Evolutionary conservation across 2,329 filamentous ascomycete species (phyloP), one percentile per base, ranked within the genome.

Genomic region (Clarireedia homoeocarpa): DNA sequence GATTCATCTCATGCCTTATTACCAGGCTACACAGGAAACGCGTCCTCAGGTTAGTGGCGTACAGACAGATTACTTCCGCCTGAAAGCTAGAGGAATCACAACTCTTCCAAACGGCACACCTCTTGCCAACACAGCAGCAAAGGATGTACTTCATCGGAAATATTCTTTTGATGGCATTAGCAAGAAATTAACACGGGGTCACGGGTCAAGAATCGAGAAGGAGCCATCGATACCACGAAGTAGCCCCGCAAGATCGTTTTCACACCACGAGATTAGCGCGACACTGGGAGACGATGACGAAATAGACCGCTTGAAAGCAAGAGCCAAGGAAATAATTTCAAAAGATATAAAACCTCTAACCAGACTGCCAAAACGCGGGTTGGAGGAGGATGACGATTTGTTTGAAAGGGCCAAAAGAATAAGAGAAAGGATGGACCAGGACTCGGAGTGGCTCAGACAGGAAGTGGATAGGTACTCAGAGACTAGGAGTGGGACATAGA

Each of bases 31-130:
- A 10, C 57, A 67, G 20, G 65, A 67, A 38, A 52, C 45, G 17
- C 60, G 62, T 20, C 59, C 56, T 24, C 65, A 66, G 49, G 46
- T 62, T 6, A 71, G 65, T 54, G 68, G 68, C 4, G 67, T 70
- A 5, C 60, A 67, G 39, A 69, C 67, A 3, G 68, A 71, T 55
- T 71, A 71, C 53, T 71, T 70, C 51, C 63, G 69, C 20, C 57
- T 71, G 14, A 70, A 71, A 60, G 69, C 69, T 10, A 62, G 69
- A 45, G 69, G 69, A 2, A 69, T 71, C 7, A 58, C 55, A 2
- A 70, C 66, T 27, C 58, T 69, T 17, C 62, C 62, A 12, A 56
- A 67, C 52, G 67, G 68, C 12, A 63, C 61, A 9, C 63, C 67
- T 40, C 57, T 69, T 40, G 67, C 68, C 20, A 64, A 39, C 27